phyloP scores from a whole-genome alignment of 352 stramenopile species.

The Aphanomyces invadans region DNA sequence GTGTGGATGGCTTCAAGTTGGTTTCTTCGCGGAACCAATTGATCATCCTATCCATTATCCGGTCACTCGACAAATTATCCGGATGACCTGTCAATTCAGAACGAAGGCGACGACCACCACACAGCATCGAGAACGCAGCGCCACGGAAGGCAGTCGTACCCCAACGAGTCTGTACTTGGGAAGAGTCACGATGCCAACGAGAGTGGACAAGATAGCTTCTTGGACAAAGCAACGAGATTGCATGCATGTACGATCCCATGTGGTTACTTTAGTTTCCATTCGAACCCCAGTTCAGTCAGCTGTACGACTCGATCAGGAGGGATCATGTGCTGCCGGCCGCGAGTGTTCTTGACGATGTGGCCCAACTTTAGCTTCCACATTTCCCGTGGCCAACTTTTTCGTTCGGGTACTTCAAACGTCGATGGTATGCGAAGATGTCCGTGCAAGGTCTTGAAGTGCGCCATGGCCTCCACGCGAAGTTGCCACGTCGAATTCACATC shows the following conservation, averaged over 20 bases:
- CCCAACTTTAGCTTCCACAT: slow-evolving; percentile 13
- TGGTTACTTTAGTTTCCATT: background rate
- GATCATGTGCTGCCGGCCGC: slow-evolving; percentile 5
- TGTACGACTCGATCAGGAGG: background rate
- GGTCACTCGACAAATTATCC: slow-evolving; percentile 3
- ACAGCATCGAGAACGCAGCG: no score
- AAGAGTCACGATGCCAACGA: no score
- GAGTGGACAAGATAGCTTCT: no score
- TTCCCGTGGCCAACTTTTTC: slow-evolving; percentile 41
- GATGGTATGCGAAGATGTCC: slow-evolving; percentile 85
- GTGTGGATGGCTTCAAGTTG: slow-evolving; percentile 10
- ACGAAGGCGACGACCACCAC: background rate
- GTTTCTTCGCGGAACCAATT: slow-evolving; percentile 10
- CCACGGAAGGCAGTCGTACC: no score
- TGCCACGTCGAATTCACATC: slow-evolving; percentile 17
- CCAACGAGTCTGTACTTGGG: no score
- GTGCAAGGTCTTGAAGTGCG: slow-evolving; percentile 68
- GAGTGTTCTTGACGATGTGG: slow-evolving; percentile 12
- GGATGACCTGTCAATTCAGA: background rate
- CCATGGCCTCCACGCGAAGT: slow-evolving; percentile 40
- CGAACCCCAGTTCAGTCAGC: background rate
- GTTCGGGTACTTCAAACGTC: slow-evolving; percentile 87
- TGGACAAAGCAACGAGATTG: no score
- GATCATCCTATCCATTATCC: background rate
- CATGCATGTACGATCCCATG: no score